These are phyloP conservation scores for Sclerotinia trifoliorum DNA, from an alignment of 2,329 filamentous ascomycete species.

Conservation along the genomic window DNA sequence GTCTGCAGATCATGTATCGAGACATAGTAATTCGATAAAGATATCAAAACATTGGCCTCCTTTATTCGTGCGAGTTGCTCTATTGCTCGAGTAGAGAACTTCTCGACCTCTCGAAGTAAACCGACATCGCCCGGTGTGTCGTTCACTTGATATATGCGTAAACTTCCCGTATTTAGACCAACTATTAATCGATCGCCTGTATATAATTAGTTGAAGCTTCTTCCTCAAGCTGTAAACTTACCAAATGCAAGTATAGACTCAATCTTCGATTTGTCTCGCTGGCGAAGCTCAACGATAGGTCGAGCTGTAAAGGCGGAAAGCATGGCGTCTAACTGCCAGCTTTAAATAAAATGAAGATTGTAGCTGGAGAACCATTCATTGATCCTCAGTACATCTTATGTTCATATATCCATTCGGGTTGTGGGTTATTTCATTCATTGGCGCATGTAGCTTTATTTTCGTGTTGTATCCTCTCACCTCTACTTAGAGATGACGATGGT, in stretches of 20 bases:
- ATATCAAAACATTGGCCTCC: constrained; percentile 87
- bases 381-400: constrained; percentile 12
- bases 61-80: constrained; percentile 96
- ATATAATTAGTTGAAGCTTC: constrained; percentile 26
- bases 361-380: constrained; percentile 10
- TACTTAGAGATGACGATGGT: constrained; percentile 18
- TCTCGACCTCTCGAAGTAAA: constrained; percentile 86
- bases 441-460: constrained; percentile 28
- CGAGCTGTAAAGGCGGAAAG: constrained; percentile 96
- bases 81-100: constrained; percentile 85
- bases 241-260: constrained; percentile 92
- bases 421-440: constrained; percentile 22
- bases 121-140: constrained; percentile 65
- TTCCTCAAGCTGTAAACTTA: constrained; percentile 42
- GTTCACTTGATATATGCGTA: constrained; percentile 91
- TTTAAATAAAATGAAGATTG: constrained; percentile 23
- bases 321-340: constrained; percentile 57
- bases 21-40: constrained; percentile 84
- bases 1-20: constrained; percentile 86
- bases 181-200: constrained; percentile 86
- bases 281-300: constrained; percentile 94
- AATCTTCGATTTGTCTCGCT: constrained; percentile 94
- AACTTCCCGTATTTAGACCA: constrained; percentile 82
- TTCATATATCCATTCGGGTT: not conserved
- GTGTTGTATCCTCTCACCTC: constrained; percentile 15